Evolutionary conservation across 2,329 filamentous ascomycete genomes (phyloP).

Genomic region (Trichoderma aggressivum): DNA sequence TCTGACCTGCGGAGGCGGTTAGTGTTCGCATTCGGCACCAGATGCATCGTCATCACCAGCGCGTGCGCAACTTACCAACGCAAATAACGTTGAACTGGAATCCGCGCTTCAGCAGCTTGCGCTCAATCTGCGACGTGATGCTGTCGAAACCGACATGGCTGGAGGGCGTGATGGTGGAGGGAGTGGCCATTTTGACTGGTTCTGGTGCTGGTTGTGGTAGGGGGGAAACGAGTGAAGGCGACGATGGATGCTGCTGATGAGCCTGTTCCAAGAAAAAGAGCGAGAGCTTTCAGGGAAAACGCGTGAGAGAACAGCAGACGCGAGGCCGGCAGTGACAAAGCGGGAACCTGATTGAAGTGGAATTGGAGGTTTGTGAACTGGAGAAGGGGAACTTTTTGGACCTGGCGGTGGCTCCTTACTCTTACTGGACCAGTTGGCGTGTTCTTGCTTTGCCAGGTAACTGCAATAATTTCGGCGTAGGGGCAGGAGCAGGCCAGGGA

Average conservation of each 20-base stretch:
- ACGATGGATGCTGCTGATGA: slow-evolving; percentile 21
- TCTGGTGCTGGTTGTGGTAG: neutral
- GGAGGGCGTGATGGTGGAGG: slow-evolving; percentile 77
- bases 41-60: neutral
- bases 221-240: slow-evolving; percentile 6
- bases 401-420: slow-evolving; percentile 21
- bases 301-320: slow-evolving; percentile 23
- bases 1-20: slow-evolving; percentile 67
- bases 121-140: slow-evolving; percentile 99
- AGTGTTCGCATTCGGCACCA: slow-evolving; percentile 6
- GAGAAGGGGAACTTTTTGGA: slow-evolving; percentile 41
- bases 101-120: slow-evolving; percentile 98
- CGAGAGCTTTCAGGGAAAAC: slow-evolving; percentile 25
- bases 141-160: slow-evolving; percentile 99
- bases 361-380: slow-evolving; percentile 28
- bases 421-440: slow-evolving; percentile 17
- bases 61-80: slow-evolving; percentile 69
- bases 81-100: slow-evolving; percentile 99
- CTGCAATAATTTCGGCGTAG: slow-evolving; percentile 47
- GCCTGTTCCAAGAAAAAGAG: slow-evolving; percentile 37
- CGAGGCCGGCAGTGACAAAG: slow-evolving; percentile 18
- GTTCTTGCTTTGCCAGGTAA: slow-evolving; percentile 37
- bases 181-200: slow-evolving; percentile 50
- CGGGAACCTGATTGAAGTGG: slow-evolving; percentile 27
- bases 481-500: slow-evolving; percentile 36